Evolutionary conservation across 495 filamentous ascomycete genomes (phyloP).

Genomic region (Aspergillus kassunensis): DNA sequence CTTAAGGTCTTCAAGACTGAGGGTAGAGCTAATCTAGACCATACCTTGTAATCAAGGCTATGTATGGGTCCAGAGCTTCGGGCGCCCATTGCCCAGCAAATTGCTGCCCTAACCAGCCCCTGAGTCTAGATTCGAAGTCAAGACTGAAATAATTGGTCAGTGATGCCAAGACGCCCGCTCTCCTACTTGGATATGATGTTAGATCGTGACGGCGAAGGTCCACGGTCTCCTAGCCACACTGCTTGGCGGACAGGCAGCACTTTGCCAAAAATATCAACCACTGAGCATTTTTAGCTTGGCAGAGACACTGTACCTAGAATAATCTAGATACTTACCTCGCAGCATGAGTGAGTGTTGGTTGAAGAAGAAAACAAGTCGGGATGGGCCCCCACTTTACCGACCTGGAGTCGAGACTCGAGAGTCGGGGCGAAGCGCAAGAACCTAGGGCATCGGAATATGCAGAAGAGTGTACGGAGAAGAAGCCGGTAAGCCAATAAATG

Average conservation of each 20-base stretch:
- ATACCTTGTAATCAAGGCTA: not conserved
- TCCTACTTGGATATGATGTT: not conserved
- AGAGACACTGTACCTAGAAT: too few species aligned
- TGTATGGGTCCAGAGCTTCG: not conserved
- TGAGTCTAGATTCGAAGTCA: not conserved
- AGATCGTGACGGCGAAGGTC: not conserved
- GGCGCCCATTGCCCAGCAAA: not conserved
- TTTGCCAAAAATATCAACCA: slow-evolving; percentile 3
- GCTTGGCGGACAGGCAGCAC: slow-evolving; percentile 5
- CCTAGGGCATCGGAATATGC: not conserved
- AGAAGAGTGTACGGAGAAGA: not conserved
- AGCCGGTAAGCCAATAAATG: not conserved
- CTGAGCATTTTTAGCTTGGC: not conserved
- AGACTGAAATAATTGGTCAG: not conserved
- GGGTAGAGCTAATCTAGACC: not conserved
- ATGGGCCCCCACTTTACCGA: not conserved
- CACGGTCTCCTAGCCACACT: not conserved
- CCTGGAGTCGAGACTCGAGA: not conserved
- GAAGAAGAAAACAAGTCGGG: too few species aligned
- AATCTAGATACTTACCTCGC: not conserved
- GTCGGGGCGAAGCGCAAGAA: not conserved
- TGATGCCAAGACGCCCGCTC: not conserved
- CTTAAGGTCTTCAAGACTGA: not conserved
- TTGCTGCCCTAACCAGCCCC: slow-evolving; percentile 5
- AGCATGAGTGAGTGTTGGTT: not conserved